Conservation (phyloP, 495 filamentous ascomycete species). For the Filosporella fistucella region DNA sequence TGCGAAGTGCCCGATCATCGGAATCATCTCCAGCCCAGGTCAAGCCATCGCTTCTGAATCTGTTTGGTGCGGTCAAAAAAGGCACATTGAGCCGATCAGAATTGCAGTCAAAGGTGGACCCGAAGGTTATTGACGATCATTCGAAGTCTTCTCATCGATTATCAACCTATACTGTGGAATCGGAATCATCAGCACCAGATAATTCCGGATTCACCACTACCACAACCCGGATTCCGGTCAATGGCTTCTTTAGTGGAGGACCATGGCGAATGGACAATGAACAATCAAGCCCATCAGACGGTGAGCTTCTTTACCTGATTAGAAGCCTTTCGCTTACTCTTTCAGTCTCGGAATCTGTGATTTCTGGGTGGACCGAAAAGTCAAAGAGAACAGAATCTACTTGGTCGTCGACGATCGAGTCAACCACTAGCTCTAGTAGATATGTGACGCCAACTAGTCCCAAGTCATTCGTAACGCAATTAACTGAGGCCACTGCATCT, state of each 20-base stretch:
- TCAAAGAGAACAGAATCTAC: slow-evolving; percentile 29
- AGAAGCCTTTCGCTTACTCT: not conserved
- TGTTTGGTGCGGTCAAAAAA: slow-evolving; percentile 10
- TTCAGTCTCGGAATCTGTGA: slow-evolving; percentile 29
- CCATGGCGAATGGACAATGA: too few relatives aligned
- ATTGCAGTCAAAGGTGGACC: not conserved
- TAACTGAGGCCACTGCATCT: slow-evolving; percentile 30
- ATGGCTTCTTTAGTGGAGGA: too few relatives aligned
- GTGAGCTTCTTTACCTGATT: slow-evolving; percentile 4
- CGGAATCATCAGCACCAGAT: too few relatives aligned
- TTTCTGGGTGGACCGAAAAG: slow-evolving; percentile 35
- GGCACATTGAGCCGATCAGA: not conserved
- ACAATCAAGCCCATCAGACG: slow-evolving; percentile 16
- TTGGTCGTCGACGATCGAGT: slow-evolving; percentile 20
- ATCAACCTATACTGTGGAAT: too few relatives aligned
- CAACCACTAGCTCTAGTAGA: not conserved
- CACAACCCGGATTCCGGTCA: too few relatives aligned
- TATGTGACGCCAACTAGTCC: slow-evolving; percentile 29
- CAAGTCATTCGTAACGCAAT: slow-evolving; percentile 33
- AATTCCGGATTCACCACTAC: too few relatives aligned
- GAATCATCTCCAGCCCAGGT: slow-evolving; percentile 3
- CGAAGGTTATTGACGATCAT: too few relatives aligned
- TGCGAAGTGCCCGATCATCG: slow-evolving; percentile 13
- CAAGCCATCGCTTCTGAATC: slow-evolving; percentile 9
- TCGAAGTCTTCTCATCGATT: too few relatives aligned